Base-by-base conservation (phyloP, 441 rosid species). In the Erodium chrysanthum region DNA sequence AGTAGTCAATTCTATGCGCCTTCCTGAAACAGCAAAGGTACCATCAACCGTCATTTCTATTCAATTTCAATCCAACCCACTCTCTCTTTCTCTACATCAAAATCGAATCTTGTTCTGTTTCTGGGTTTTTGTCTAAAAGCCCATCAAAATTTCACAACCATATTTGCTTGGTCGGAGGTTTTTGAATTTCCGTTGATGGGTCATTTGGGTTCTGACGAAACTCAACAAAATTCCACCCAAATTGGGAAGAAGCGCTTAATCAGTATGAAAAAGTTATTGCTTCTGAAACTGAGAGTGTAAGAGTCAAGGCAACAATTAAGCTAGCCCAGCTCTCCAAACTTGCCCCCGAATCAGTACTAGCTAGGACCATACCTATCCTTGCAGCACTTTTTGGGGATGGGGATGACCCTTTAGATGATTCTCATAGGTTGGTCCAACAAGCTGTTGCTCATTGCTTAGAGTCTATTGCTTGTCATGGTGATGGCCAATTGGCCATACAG, bases 381-480 rank as follows among this genome's bases (percentile, higher is more conserved):
- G 76, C 74, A 35, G 67, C 64, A 25, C 75, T 83, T 74, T 68
- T 84, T n/a, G n/a, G n/a, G n/a, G n/a, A n/a, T 54, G 76, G 63
- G 37, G 65, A 20, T 56, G 17, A 21, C 4, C 64, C 65, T 75
- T 64, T 75, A 31, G 67, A 71, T 50, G 71, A 68, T 58, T 74
- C 71, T 15, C 68, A 54, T 62, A 73, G 70, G 63, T 67, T 74
- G 6, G 66, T 79, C 68, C 81, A 69, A 68, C 76, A 78, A 56
- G 82, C 80, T 8, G 77, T 80, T 35, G 84, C 77, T 23, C 72
- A 74, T 78, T 84, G 89, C 73, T 74, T 86, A 56, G 81, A 77
- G 71, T 35, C 79, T 8, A 71, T 88, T 68, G 81, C 84, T 66
- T 71, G 77, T 73, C 66, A 14, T 27, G 77, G 76, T 35, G 79